phyloP scores from a whole-genome alignment of 1,139 yeast species.

The Candida gigantensis region DNA sequence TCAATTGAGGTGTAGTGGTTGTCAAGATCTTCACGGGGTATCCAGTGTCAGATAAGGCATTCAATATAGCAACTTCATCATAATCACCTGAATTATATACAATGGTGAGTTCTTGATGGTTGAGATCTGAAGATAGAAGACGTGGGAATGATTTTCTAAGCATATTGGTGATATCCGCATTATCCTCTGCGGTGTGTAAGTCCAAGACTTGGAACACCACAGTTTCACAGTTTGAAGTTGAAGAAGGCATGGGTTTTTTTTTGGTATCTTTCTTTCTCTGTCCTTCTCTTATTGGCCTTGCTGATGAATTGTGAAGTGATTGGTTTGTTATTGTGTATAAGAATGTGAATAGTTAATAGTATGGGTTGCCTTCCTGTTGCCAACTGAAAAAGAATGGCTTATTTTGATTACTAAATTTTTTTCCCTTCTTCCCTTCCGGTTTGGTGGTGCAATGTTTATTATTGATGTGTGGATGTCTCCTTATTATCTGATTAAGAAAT shows the following conservation, averaged over 20 bases:
- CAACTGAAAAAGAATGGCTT: too few species aligned
- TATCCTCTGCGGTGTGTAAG: constrained; percentile 1
- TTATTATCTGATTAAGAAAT: too few species aligned
- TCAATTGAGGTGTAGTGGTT: background rate
- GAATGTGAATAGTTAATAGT: too few species aligned
- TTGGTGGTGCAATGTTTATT: too few species aligned
- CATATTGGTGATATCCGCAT: background rate
- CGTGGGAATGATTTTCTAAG: background rate
- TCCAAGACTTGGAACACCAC: constrained; percentile 1
- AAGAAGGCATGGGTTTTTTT: background rate
- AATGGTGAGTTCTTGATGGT: constrained; percentile 1
- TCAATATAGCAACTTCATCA: background rate
- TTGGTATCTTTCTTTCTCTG: too few species aligned
- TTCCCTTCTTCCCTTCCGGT: too few species aligned
- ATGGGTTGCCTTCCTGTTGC: too few species aligned
- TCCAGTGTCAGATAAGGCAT: background rate
- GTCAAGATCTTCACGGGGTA: background rate
- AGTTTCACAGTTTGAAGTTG: background rate
- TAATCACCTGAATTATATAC: background rate
- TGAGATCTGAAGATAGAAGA: background rate
- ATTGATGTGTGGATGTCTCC: too few species aligned
- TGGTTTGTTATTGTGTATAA: too few species aligned
- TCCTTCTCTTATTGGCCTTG: too few species aligned
- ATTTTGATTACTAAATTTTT: too few species aligned
- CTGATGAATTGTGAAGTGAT: too few species aligned